A percentile compares a stretch with the other conserved stretches of the same genome.
Conservation (phyloP, 352 stramenopile species). For the Phytophthora kernoviae region DNA sequence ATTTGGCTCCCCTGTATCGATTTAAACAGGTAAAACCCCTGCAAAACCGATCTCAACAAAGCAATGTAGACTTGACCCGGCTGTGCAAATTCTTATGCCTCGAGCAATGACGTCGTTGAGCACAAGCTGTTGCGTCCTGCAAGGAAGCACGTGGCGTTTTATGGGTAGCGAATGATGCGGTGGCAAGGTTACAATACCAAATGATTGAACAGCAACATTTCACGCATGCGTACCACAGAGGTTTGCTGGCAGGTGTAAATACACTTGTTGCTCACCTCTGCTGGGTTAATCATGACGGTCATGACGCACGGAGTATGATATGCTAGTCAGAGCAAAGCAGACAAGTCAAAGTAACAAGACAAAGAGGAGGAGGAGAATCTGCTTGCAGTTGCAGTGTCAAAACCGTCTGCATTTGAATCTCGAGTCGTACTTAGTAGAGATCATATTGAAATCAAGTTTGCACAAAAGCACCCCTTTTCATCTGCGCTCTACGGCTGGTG, state of each 20-base stretch:
- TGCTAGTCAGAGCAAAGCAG: too few species aligned
- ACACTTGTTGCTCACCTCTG: neutral
- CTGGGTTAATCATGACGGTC: too few species aligned
- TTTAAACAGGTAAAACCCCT: neutral
- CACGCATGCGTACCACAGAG: too few species aligned
- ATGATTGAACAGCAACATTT: too few species aligned
- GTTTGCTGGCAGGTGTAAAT: too few species aligned
- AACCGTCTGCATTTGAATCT: too few species aligned
- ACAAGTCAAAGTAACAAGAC: too few species aligned
- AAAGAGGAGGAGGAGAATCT: too few species aligned
- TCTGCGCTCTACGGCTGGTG: conserved; percentile 10
- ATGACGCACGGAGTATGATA: too few species aligned
- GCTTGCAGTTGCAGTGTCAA: neutral
- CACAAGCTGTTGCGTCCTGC: neutral
- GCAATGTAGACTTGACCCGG: too few species aligned
- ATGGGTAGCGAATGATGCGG: neutral
- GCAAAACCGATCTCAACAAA: neutral
- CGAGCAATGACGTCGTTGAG: too few species aligned
- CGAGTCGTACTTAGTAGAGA: conserved; percentile 45
- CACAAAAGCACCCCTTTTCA: conserved; percentile 18
- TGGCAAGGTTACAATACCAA: neutral
- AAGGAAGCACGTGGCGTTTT: neutral
- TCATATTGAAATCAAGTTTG: neutral
- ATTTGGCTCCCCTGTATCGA: neutral
- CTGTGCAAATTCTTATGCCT: too few species aligned